Base-by-base conservation (phyloP, 495 filamentous ascomycete species). In the Aspergillus funiculosus region DNA sequence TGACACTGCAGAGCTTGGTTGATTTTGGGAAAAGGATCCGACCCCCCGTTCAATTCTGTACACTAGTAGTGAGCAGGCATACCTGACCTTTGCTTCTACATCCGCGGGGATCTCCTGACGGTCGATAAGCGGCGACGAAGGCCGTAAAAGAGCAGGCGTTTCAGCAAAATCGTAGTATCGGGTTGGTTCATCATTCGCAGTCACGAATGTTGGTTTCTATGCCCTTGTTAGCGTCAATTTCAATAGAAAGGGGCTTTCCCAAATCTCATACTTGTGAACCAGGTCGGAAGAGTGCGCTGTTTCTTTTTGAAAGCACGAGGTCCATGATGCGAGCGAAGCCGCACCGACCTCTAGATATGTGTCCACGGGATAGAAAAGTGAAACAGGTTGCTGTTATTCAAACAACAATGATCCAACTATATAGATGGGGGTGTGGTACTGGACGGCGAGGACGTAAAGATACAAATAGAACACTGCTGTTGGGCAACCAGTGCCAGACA, bases 141-240 rank as follows among this genome's bases (percentile, higher is more conserved):
- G 46, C 27, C 24, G 24, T 15, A 13, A 32, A 17, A 38, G 9
- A 19, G 21, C 45, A 6, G 52, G 50, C 0, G 49, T 52, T 14
- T 58, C 50, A 15, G 43, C 32, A 36, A 55, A 43, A 29, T 59
- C 43, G 29, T 59, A 59, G 8, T 45, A 53, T 21, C 52, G 49
- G 10, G 52, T 39, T 7, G 46, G 39, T 20, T 51, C 39, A 1
- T 48, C 45, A n/a, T 49, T n/a, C 19, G 31, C 14, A 1, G 35
- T 5, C 7, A 48, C 36, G 11, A 50, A 48, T 10, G 52, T 53
- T 19, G 52, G 43, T 49, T 55, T 59, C 56, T 59, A 47, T 0
- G 10, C n/a, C 21, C 11, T 18, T 37, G 35, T 41, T 36, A 46
- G 34, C 18, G 22, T 9, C 3, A 8, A 9, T 9, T 3, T 35